Conservation (phyloP, 345 rosid species). For the Moricandia moricandioides region DNA sequence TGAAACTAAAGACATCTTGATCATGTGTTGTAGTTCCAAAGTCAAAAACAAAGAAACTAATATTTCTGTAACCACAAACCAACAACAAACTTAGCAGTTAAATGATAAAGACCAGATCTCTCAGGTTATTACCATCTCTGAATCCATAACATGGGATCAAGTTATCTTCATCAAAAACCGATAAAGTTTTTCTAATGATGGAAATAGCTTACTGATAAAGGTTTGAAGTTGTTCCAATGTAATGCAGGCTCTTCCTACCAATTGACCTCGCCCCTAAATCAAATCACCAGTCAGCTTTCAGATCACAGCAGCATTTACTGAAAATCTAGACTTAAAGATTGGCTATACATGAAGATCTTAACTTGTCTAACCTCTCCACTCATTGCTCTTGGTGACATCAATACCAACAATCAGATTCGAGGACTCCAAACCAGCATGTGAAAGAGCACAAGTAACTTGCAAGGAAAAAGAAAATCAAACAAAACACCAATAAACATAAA, state of each 20-base stretch:
- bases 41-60: conserved; percentile 3
- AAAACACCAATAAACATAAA: background rate
- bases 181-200: too few relatives aligned
- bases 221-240: conserved; percentile 58
- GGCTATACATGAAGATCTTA: background rate
- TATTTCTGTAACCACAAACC: conserved; percentile 18
- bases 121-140: conserved; percentile 51
- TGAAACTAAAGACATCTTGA: conserved; percentile 86
- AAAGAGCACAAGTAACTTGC: conserved; percentile 66
- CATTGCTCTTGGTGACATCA: conserved; percentile 95
- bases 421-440: conserved; percentile 84
- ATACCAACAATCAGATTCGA: conserved; percentile 92
- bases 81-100: background rate
- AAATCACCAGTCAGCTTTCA: conserved; percentile 6
- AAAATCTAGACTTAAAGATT: background rate
- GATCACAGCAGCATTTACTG: background rate
- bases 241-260: conserved; percentile 63
- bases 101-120: background rate
- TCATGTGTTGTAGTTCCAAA: conserved; percentile 82
- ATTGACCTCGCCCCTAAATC: conserved; percentile 68
- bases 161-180: conserved; percentile 54
- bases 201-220: conserved; percentile 80
- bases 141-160: conserved; percentile 73
- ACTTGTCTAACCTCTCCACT: conserved; percentile 72
- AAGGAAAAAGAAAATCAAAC: background rate